Evolutionary conservation across 2,329 filamentous ascomycete genomes (phyloP), one percentile per base, ranked within the genome.

Genomic region (Aspergillus uvarum): DNA sequence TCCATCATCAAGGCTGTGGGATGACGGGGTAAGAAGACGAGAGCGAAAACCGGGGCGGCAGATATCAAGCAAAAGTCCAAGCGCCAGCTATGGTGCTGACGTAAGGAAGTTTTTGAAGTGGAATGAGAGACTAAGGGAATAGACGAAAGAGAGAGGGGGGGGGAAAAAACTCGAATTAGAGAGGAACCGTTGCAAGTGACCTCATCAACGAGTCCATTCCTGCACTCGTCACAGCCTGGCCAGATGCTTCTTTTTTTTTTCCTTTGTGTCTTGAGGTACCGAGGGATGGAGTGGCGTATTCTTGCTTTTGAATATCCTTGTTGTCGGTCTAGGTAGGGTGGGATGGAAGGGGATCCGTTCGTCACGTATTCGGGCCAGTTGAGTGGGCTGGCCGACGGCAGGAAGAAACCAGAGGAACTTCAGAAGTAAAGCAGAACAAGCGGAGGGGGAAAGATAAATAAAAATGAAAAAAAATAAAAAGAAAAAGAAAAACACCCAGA

Each of bases 191-290:
- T 61, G 65, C 64, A 59, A 67, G 56, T 67, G 61, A 59, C 65
- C 69, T 73, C 67, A 74, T 67, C 65, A 67, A 64, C 70, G 71
- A 69, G 66, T 74, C 71, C 72, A 75, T 75, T 74, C 72, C 72
- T 72, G 65, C 70, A 64, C 67, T 59, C 57, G 60, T 62, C 65
- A 66, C 64, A 69, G 62, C 64, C 72, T 63, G 44, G 67, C 59
- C 47, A 64, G 58, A 65, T 60, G 8, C 58, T 59, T 35, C 14
- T 14, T 14, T 16, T 35, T 5, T 35, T 12, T 35, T 16, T 35
- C 5, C 2, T 14, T 10, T 12, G 14, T 12, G 32, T 35, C 26
- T 61, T 61, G 53, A 59, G 59, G 48, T 26, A 54, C 58, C 47
- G 54, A 19, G 32, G 52, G 35, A 49, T 12, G 19, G 19, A 35